Base-by-base conservation (phyloP, 2,329 filamentous ascomycete species). In the Knoxdaviesia proteae region DNA sequence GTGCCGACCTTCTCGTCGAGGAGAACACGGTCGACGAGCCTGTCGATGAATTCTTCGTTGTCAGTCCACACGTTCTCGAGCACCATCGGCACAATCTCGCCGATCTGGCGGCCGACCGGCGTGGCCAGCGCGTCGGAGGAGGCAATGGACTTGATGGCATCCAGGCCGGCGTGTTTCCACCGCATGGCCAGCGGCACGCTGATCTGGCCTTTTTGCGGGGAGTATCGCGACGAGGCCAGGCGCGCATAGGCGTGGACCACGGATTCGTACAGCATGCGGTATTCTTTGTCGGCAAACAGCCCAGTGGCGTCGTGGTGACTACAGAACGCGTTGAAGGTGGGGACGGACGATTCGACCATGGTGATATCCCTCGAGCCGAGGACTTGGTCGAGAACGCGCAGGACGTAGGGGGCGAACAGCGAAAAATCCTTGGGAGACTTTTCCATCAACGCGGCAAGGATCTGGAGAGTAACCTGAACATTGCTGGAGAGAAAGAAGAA, bases 381-480 rank as follows among this genome's bases (percentile, higher is more conserved):
- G 52, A 96, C 79, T 44, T 78, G 78, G 49, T 80, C 75, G 54
- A 96, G 72, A 49, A 94, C 81, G 52, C 79, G 82, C 55, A 96
- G 74, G 44, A 94, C 77, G 53, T 82, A 84, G 48, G 74, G 72
- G 40, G 84, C 84, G 56, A 93, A 93, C 42, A 98, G 75, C 42
- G 84, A 82, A 40, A 94, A 74, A 57, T 94, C 87, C 56, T 87
- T 81, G 46, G 84, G 81, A 38, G 84, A 74, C 62, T 94, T 94
- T 56, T 96, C 87, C 59, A 96, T 86, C 52, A 98, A 69, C 39
- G 87, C 84, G 47, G 80, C 77, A 50, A 94, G 69, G 51, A 98
- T 94, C 58, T 92, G 82, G 46, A 98, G 76, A 3, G 87, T 94
- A 49, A 98, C 86, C 58, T 93, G 84, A 45, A 94, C 83, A 65